These are phyloP conservation scores for Backusella tuberculispora DNA, from an alignment of 192 early-diverging fungal genomes.

Conservation along the genomic window DNA sequence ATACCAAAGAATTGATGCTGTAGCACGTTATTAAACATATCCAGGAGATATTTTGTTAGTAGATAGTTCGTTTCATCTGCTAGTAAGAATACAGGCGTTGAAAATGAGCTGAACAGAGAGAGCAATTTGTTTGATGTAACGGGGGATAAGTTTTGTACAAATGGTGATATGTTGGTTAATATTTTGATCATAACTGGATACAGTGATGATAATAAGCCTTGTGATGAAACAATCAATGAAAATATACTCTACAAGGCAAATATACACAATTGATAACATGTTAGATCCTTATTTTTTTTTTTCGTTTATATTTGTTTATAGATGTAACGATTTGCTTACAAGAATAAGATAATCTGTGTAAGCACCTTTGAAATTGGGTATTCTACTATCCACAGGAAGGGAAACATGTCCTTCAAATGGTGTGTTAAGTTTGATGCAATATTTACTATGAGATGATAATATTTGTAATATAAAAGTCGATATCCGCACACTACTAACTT, in stretches of 20 bases:
- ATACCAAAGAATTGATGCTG: conserved; percentile 80
- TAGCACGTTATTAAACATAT: conserved; percentile 80
- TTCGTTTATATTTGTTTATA: neutral
- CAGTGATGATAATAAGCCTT: conserved; percentile 62
- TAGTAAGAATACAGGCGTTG: conserved; percentile 78
- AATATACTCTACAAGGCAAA: conserved; percentile 62
- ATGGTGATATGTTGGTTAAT: conserved; percentile 82
- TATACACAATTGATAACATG: neutral
- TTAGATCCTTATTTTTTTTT: neutral
- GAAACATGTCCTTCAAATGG: conserved; percentile 63
- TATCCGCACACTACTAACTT: conserved; percentile 76
- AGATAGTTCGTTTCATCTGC: conserved; percentile 77
- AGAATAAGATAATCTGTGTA: conserved; percentile 85
- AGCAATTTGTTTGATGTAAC: conserved; percentile 75
- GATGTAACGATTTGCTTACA: conserved; percentile 41
- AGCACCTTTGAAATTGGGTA: conserved; percentile 57
- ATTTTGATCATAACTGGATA: conserved; percentile 79
- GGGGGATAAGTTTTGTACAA: conserved; percentile 73
- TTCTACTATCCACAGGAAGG: conserved; percentile 58
- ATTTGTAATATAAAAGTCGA: conserved; percentile 70
- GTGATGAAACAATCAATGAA: conserved; percentile 74
- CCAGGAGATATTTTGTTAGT: conserved; percentile 73
- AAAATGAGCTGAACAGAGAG: conserved; percentile 74
- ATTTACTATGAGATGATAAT: conserved; percentile 66
- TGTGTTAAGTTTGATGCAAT: conserved; percentile 67